Base-by-base conservation (phyloP, 1,139 yeast species). In the Suhomyces atakaporum region DNA sequence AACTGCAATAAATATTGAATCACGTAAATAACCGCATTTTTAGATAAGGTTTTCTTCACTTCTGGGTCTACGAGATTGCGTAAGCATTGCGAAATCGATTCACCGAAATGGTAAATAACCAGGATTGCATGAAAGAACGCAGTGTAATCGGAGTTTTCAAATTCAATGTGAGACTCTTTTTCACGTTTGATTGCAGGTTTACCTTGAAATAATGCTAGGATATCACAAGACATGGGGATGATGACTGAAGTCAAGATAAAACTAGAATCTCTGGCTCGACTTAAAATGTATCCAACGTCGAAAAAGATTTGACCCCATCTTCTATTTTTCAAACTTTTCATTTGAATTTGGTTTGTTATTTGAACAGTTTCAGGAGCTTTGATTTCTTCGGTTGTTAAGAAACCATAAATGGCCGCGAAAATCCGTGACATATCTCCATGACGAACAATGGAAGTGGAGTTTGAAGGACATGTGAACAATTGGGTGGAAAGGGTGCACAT, bases 81-180 rank as follows among this genome's bases (percentile, higher is more conserved):
- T 14, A 75, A 60, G 31, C 78, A 69, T 35, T 75, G 79, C 2
- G 85, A 79, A 19, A 77, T 62, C 30, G 63, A 66, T 41, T 81
- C 86, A 0, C 80, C 74, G 50, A 82, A 75, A 37, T 82, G 82
- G 15, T 82, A 77, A 5, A 84, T 73, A 7, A 81, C 82, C 54
- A 80, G 86, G 44, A 84, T 79, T 21, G 89, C 81, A 46, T 85
- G 86, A 59, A 87, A 87, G 51, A 79, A 87, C 0, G 86, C 77
- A 0, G 92, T 81, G 70, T 92, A 90, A 36, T 85, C 89, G 14
- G 87, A 88, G 30, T 82, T 82, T 54, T 92, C 98, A 54, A 85
- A 92, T 54, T 90, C 97, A 9, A 92, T 88, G 57, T 92, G 98
- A 40, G 79, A 81, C 10, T 75, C 71, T n/a, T 79, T 77, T 53